A percentile compares a stretch with the other conserved stretches of the same genome.
Conservation (phyloP, 768 basidiomycete species). For the Lentinula edodes region DNA sequence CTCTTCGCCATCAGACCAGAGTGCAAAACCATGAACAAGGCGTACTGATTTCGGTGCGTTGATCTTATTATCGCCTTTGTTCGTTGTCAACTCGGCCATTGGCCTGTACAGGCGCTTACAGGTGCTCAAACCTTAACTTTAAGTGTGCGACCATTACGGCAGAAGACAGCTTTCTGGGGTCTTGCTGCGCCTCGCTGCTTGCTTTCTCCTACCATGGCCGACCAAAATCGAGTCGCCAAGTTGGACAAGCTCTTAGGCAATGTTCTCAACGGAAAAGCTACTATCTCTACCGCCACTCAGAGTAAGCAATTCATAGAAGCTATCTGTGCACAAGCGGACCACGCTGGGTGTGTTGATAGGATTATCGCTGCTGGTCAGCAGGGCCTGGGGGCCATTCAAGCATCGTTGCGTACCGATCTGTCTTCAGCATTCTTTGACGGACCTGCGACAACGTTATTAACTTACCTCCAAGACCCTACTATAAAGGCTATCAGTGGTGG, state of each 20-base stretch:
- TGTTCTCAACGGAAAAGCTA: neutral
- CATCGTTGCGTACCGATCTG: conserved; percentile 35
- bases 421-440: conserved; percentile 37
- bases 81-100: neutral
- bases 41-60: too few species aligned
- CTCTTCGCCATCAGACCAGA: too few species aligned
- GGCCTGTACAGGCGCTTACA: neutral
- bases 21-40: too few species aligned
- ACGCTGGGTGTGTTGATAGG: conserved; percentile 28
- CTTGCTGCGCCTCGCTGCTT: neutral
- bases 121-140: neutral
- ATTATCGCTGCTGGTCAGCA: conserved; percentile 24
- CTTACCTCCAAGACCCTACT: conserved; percentile 30
- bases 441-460: conserved; percentile 27
- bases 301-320: conserved; percentile 37
- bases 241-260: neutral
- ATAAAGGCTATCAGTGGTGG: conserved; percentile 38
- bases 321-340: conserved; percentile 33
- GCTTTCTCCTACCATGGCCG: neutral
- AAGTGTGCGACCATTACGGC: neutral
- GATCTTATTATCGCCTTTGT: too few species aligned
- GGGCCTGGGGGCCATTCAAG: conserved; percentile 34
- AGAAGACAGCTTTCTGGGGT: neutral
- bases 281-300: neutral
- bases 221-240: neutral